These are phyloP conservation scores for Asterionellopsis glacialis DNA, from an alignment of 108 stramenopile species.

Conservation along the genomic window DNA sequence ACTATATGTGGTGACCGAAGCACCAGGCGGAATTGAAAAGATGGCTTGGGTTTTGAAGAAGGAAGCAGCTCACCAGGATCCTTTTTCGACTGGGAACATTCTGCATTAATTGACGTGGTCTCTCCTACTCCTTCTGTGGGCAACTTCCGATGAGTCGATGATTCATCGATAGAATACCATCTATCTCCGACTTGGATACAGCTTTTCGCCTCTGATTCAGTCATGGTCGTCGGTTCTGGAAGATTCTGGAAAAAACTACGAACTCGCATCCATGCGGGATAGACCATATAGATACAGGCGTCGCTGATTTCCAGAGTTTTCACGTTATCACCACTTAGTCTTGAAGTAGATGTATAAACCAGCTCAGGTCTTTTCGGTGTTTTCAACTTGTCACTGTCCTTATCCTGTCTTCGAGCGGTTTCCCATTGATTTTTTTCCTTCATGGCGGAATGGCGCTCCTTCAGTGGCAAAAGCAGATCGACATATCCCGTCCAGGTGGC, in stretches of 20 bases:
- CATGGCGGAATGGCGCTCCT: neutral
- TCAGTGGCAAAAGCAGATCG: constrained; percentile 18
- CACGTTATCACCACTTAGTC: constrained; percentile 41
- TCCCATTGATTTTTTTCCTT: neutral
- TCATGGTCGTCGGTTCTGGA: constrained; percentile 36
- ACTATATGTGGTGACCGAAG: constrained; percentile 46
- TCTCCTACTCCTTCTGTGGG: constrained; percentile 2
- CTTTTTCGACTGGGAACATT: neutral
- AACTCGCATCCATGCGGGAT: constrained; percentile 48
- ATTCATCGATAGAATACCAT: constrained; percentile 48
- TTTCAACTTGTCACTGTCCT: constrained; percentile 1
- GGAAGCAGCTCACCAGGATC: neutral
- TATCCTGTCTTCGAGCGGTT: constrained; percentile 2
- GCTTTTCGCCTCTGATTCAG: constrained; percentile 24
- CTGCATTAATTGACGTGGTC: constrained; percentile 4
- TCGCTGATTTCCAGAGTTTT: constrained; percentile 46
- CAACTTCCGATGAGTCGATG: neutral
- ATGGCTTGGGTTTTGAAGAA: constrained; percentile 11
- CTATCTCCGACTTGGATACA: constrained; percentile 69
- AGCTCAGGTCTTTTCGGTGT: constrained; percentile 21
- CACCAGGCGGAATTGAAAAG: constrained; percentile 45
- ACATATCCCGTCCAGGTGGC: neutral
- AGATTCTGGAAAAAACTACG: constrained; percentile 44
- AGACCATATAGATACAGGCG: constrained; percentile 48
- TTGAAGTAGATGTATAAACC: constrained; percentile 47